A percentile compares a stretch with the other conserved stretches of the same genome.
Conservation (phyloP, 2,329 filamentous ascomycete species). For the Aspergillus floridensis region DNA sequence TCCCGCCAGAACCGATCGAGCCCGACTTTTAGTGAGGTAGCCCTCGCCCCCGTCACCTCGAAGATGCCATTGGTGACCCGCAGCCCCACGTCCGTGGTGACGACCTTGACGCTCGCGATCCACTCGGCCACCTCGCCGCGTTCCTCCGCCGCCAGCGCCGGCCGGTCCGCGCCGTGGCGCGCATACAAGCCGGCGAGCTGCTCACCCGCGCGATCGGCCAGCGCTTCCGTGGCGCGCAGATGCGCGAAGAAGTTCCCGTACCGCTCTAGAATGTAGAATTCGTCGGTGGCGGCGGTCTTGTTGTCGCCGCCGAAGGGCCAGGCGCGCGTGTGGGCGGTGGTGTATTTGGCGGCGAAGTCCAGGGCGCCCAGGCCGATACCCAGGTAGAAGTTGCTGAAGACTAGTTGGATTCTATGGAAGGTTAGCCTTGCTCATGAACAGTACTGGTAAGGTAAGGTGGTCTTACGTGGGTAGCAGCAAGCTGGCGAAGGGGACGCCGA, state of each 20-base stretch:
- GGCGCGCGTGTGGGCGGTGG: constrained; percentile 54
- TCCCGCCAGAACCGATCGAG: constrained; percentile 67
- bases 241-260: constrained; percentile 65
- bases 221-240: constrained; percentile 57
- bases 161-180: constrained; percentile 41
- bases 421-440: not conserved
- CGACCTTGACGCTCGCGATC: constrained; percentile 62
- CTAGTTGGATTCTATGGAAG: constrained; percentile 55
- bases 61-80: constrained; percentile 61
- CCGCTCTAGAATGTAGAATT: constrained; percentile 63
- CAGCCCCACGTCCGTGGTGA: constrained; percentile 60
- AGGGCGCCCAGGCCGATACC: constrained; percentile 62
- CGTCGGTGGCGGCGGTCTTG: constrained; percentile 58
- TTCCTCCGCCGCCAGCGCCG: constrained; percentile 48
- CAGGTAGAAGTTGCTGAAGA: constrained; percentile 66
- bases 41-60: constrained; percentile 60
- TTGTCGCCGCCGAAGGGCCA: constrained; percentile 65
- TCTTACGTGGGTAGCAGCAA: constrained; percentile 59
- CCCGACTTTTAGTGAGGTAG: constrained; percentile 58
- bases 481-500: constrained; percentile 55
- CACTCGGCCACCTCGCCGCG: constrained; percentile 62
- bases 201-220: constrained; percentile 56
- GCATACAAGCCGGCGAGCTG: constrained; percentile 50
- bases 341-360: constrained; percentile 56
- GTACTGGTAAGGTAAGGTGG: not conserved